Evolutionary conservation across 768 basidiomycete species (phyloP).

Genomic region (Ephemerocybe angulata): DNA sequence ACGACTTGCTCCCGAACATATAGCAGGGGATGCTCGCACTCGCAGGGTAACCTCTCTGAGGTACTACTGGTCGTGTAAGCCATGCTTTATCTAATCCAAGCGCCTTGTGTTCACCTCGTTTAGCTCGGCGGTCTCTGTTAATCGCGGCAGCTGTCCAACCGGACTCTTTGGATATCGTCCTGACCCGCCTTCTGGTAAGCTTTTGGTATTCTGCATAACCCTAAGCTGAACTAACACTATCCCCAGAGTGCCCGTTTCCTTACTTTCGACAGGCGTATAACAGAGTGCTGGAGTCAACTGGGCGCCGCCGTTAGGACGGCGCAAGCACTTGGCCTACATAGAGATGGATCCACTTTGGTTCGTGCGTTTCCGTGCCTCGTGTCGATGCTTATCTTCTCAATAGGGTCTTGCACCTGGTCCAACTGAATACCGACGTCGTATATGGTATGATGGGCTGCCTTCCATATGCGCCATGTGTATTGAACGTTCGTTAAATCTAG

Average conservation of each 20-base stretch:
- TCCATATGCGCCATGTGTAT: background rate
- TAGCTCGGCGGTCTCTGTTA: slow-evolving; percentile 82
- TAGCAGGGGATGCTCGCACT: slow-evolving; percentile 74
- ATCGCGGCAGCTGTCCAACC: slow-evolving; percentile 93
- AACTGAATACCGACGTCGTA: slow-evolving; percentile 84
- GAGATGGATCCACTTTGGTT: slow-evolving; percentile 83
- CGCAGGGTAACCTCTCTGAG: slow-evolving; percentile 78
- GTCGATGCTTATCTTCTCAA: slow-evolving; percentile 7
- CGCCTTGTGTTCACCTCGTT: slow-evolving; percentile 14
- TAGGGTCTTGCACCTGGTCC: slow-evolving; percentile 72
- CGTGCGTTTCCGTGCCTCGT: slow-evolving; percentile 18
- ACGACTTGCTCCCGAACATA: slow-evolving; percentile 78
- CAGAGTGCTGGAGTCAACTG: slow-evolving; percentile 95
- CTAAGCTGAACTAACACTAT: background rate
- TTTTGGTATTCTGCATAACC: slow-evolving; percentile 13
- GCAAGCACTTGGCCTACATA: slow-evolving; percentile 88
- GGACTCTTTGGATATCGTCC: slow-evolving; percentile 88
- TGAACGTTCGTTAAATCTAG: slow-evolving; percentile 21
- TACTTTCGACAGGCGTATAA: slow-evolving; percentile 78
- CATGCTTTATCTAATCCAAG: background rate
- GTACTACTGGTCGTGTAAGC: slow-evolving; percentile 95
- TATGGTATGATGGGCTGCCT: slow-evolving; percentile 54
- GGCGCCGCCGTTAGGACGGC: slow-evolving; percentile 92
- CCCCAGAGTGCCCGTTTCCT: slow-evolving; percentile 52
- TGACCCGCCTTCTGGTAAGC: slow-evolving; percentile 83